Evolutionary conservation across 1,284 basidiomycete species (phyloP).

Genomic region (Coniferiporia sulphurascens): DNA sequence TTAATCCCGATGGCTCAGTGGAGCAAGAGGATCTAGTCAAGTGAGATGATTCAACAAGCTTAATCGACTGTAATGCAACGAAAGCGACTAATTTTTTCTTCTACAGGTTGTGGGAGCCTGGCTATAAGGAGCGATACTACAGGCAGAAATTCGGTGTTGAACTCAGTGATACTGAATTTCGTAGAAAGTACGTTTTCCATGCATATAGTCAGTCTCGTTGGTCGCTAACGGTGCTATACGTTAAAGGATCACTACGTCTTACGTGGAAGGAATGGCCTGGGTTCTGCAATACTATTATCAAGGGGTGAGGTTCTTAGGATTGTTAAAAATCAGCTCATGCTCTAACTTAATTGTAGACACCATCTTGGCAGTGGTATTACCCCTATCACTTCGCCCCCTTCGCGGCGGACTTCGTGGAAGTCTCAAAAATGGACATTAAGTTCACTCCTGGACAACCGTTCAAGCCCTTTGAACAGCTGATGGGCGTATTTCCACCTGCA

Average conservation of each 20-base stretch:
- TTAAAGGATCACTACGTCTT: conserved; percentile 71
- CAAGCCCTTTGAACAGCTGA: conserved; percentile 95
- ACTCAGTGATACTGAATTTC: conserved; percentile 67
- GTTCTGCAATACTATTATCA: conserved; percentile 98
- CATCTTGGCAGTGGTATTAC: conserved; percentile 99
- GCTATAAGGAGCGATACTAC: conserved; percentile 96
- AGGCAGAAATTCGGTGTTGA: conserved; percentile 88
- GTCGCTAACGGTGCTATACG: conserved; percentile 18
- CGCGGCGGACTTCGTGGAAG: conserved; percentile 88
- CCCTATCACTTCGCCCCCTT: conserved; percentile 99
- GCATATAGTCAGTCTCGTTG: conserved; percentile 10
- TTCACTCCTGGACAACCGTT: conserved; percentile 85
- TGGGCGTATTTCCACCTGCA: conserved; percentile 96
- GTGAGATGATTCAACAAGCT: conserved; percentile 38
- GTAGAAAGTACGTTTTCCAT: conserved; percentile 56
- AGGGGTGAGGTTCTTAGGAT: conserved; percentile 57
- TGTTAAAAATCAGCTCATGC: conserved; percentile 9
- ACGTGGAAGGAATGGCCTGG: conserved; percentile 96
- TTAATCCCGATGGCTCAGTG: conserved; percentile 83
- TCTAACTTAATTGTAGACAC: conserved; percentile 49
- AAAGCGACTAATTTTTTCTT: conserved; percentile 11
- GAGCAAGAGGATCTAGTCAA: conserved; percentile 92
- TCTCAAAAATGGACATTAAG: conserved; percentile 75
- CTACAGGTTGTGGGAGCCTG: conserved; percentile 84
- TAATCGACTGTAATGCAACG: conserved; percentile 3